Base-by-base conservation (phyloP, 306 rosid genomes). In the Prunus mume region DNA sequence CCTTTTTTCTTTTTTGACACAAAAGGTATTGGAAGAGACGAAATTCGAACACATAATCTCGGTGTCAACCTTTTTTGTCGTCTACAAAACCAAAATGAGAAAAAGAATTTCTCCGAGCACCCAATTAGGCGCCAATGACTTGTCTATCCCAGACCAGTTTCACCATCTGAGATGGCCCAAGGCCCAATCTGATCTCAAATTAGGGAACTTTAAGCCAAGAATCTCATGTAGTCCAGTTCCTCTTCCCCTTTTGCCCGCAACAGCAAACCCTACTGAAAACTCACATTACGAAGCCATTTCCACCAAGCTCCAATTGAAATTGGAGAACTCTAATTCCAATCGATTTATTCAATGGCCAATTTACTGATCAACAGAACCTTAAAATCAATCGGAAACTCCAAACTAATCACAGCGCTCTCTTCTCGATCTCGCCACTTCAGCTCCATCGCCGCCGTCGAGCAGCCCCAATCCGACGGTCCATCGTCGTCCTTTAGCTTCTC, bases 401-500 rank as follows among this genome's bases (percentile, higher is more conserved):
- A 6, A 14, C 70, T 82, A 3, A 10, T 82, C 68, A 60, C 76
- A 24, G 32, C 78, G n/a, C 67, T 84, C 10, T 77, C 88, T 9
- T 58, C 81, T 3, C 74, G 76, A 28, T 12, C 69, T 66, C 86
- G 90, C 75, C 68, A 11, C 38, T 63, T 86, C 62, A 66, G 43
- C 74, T 71, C 92, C 25, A 49, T 49, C 45, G 79, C 96, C 79
- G 25, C 91, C 58, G 88, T 73, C 14, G 90, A 86, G 34, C 86
- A 81, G 27, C 11, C 79, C 49, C 85, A 27, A 38, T 73, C 83
- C 28, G 88, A 84, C 22, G 78, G 22, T 22, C 81, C 79, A 14
- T 76, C 89, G 0, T 83, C 88, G 0, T 80, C 95, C 45, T 90
- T 90, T 81, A 82, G 86, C 24, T 92, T 95, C 82, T 90, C 95